Conservation (phyloP, 768 basidiomycete species). For the Amanita rubescens region DNA sequence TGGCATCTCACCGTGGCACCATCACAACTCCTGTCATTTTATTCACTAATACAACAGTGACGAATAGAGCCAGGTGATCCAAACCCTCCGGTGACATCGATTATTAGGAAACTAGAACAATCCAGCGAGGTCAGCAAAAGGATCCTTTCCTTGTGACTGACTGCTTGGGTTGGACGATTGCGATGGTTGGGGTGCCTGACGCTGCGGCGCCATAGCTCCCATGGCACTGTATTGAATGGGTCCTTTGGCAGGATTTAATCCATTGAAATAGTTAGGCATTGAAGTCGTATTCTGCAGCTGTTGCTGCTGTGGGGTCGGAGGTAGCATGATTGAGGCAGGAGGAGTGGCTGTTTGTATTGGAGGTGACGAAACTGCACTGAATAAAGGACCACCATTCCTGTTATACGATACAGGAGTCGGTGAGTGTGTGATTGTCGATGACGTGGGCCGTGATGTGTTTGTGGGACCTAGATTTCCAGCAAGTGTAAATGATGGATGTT, state of each 20-base stretch:
- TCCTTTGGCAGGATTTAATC: slow-evolving; percentile 12
- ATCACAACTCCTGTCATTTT: not conserved
- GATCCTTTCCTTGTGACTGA: slow-evolving; percentile 55
- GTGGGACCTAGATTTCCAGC: not conserved
- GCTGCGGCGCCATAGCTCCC: slow-evolving; percentile 4
- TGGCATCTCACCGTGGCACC: no score
- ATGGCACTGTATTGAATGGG: slow-evolving; percentile 9
- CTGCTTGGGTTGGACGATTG: slow-evolving; percentile 1
- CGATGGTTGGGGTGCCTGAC: no score
- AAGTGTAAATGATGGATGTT: not conserved
- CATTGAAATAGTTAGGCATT: slow-evolving; percentile 25
- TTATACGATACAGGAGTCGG: slow-evolving; percentile 21
- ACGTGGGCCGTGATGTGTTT: slow-evolving; percentile 1
- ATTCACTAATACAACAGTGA: not conserved
- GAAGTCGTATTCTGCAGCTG: slow-evolving; percentile 12
- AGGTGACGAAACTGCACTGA: slow-evolving; percentile 15
- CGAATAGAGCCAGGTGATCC: not conserved
- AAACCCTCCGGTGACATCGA: not conserved
- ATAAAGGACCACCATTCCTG: slow-evolving; percentile 10
- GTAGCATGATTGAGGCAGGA: slow-evolving; percentile 33
- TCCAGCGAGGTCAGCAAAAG: slow-evolving; percentile 77
- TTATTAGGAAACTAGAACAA: slow-evolving; percentile 46
- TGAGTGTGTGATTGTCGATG: slow-evolving; percentile 15
- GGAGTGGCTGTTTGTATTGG: slow-evolving; percentile 25
- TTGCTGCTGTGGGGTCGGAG: slow-evolving; percentile 22